phyloP scores from a whole-genome alignment of 2,329 filamentous ascomycete species.

The Exophiala mesophila region DNA sequence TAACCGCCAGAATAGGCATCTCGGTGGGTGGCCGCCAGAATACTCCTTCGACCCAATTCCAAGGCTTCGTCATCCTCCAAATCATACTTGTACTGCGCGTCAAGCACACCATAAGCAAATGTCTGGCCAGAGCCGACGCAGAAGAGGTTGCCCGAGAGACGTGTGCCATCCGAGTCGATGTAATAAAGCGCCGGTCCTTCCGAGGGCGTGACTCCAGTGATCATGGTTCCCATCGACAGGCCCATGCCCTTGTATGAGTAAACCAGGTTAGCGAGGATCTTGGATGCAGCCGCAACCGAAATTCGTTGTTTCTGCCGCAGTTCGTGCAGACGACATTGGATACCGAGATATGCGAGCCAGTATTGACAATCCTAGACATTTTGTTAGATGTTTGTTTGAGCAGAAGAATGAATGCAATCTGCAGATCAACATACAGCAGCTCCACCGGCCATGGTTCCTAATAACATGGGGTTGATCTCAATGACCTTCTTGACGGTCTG shows the following conservation, averaged over 20 bases:
- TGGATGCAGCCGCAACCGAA: constrained; percentile 91
- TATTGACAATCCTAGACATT: constrained; percentile 85
- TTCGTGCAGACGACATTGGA: constrained; percentile 98
- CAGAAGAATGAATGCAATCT: not conserved
- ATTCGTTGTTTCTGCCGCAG: constrained; percentile 98
- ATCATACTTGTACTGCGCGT: constrained; percentile 91
- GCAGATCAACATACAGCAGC: constrained; percentile 62
- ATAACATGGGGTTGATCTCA: constrained; percentile 88
- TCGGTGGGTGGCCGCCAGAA: constrained; percentile 90
- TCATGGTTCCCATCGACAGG: constrained; percentile 99
- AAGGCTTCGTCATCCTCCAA: constrained; percentile 81
- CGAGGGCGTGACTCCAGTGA: constrained; percentile 88
- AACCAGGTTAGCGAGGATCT: constrained; percentile 97
- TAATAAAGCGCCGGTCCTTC: constrained; percentile 98
- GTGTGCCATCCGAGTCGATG: constrained; percentile 94
- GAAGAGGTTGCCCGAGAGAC: constrained; percentile 90
- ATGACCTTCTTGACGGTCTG: constrained; percentile 99
- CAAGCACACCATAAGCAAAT: constrained; percentile 95
- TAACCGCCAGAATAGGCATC: constrained; percentile 98
- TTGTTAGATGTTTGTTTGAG: constrained; percentile 21
- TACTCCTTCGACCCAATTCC: constrained; percentile 84
- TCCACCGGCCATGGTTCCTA: constrained; percentile 97
- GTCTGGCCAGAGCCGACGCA: constrained; percentile 98
- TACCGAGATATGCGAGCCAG: constrained; percentile 97
- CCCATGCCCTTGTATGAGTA: constrained; percentile 99